These are phyloP conservation scores for Porogramme epimiltina DNA, from an alignment of 1,284 basidiomycete species.

Conservation along the genomic window DNA sequence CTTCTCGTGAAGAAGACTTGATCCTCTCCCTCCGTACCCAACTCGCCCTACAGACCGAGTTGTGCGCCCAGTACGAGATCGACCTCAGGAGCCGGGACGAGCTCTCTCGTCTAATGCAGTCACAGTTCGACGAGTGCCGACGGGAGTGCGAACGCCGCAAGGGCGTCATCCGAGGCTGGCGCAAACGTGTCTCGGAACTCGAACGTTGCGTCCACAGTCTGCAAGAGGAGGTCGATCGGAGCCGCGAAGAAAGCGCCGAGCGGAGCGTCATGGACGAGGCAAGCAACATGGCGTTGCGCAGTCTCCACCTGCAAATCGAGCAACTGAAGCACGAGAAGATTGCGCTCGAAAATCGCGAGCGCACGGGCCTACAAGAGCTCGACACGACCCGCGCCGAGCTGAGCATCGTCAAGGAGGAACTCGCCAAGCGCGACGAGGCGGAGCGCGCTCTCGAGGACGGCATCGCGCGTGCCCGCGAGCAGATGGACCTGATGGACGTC, in stretches of 20 bases:
- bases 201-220: constrained; percentile 63
- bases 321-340: constrained; percentile 61
- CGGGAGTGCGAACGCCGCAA: constrained; percentile 62
- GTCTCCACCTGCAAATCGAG: constrained; percentile 65
- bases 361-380: constrained; percentile 19
- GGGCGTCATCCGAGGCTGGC: constrained; percentile 57
- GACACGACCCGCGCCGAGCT: constrained; percentile 44
- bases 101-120: constrained; percentile 59
- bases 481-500: constrained; percentile 54
- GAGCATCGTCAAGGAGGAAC: constrained; percentile 45
- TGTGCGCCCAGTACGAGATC: constrained; percentile 72
- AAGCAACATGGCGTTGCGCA: constrained; percentile 65
- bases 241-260: constrained; percentile 67
- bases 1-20: constrained; percentile 68
- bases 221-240: constrained; percentile 70
- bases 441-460: constrained; percentile 53
- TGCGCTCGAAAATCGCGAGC: constrained; percentile 47
- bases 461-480: constrained; percentile 53
- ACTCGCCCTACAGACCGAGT: constrained; percentile 65
- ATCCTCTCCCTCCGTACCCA: constrained; percentile 74
- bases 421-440: constrained; percentile 52
- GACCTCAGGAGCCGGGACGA: constrained; percentile 73
- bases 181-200: constrained; percentile 71
- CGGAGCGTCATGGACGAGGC: constrained; percentile 79
- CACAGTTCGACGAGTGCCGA: constrained; percentile 54